Percentiles rank a stretch among this genome's conserved stretches.
Evolutionary conservation across 2,329 filamentous ascomycete genomes (phyloP).

Genomic region (Aspergillus flavus): DNA sequence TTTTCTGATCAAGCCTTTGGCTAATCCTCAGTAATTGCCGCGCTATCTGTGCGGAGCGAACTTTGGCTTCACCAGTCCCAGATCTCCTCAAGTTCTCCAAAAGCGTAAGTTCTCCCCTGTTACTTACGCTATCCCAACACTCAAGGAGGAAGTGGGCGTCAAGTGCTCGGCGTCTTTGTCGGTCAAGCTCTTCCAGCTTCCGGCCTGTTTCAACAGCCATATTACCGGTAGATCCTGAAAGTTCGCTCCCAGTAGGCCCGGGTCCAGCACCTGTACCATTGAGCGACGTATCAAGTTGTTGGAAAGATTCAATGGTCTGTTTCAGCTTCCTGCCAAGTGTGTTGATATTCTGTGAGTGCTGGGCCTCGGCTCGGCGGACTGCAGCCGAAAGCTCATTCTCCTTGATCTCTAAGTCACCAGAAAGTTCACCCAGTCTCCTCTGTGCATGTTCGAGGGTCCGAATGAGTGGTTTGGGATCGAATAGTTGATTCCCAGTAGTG

Average conservation of each 20-base stretch:
- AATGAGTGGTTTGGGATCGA: conserved; percentile 96
- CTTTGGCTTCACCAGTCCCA: conserved; percentile 86
- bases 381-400: conserved; percentile 90
- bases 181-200: conserved; percentile 88
- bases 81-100: conserved; percentile 85
- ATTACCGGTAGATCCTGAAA: conserved; percentile 67
- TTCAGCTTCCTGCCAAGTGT: conserved; percentile 87
- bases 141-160: conserved; percentile 95
- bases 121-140: conserved; percentile 95
- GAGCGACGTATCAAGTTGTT: conserved; percentile 81
- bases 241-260: conserved; percentile 30
- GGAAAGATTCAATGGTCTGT: conserved; percentile 88
- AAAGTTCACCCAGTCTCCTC: conserved; percentile 52
- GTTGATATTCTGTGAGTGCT: conserved; percentile 89
- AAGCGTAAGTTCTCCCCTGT: conserved; percentile 81
- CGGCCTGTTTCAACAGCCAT: conserved; percentile 94
- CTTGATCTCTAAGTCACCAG: conserved; percentile 80
- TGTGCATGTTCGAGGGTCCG: conserved; percentile 82
- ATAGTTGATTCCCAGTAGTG: conserved; percentile 54
- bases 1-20: conserved; percentile 78
- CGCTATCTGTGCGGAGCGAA: conserved; percentile 90
- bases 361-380: conserved; percentile 85
- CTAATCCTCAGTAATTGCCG: conserved; percentile 93
- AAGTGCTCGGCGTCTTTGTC: conserved; percentile 83
- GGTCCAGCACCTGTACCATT: conserved; percentile 57